Conservation (phyloP, 1,284 basidiomycete species). For the Ustilago loliicola region DNA sequence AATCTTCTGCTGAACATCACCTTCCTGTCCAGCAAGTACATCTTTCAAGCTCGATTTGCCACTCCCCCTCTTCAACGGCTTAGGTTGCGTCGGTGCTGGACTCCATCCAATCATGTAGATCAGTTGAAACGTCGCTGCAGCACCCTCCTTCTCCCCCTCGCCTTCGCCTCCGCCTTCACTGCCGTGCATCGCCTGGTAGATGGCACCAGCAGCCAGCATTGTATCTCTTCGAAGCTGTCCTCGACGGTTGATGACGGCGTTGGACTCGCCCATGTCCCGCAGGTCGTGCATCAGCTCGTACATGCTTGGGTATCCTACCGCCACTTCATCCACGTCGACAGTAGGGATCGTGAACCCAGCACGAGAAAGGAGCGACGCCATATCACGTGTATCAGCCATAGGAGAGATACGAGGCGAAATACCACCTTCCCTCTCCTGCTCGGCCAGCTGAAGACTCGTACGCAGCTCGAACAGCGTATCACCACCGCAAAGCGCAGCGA, state of each 20-base stretch:
- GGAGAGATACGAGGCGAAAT: conserved; percentile 95
- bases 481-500: conserved; percentile 94
- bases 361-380: conserved; percentile 76
- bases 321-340: conserved; percentile 94
- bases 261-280: conserved; percentile 95
- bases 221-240: conserved; percentile 86
- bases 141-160: conserved; percentile 75
- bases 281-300: conserved; percentile 96
- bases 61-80: conserved; percentile 86
- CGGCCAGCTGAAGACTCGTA: conserved; percentile 90
- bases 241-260: conserved; percentile 80
- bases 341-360: conserved; percentile 95
- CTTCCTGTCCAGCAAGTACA: conserved; percentile 45
- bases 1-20: conserved; percentile 28
- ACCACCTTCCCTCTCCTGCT: conserved; percentile 93
- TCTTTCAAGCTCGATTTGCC: conserved; percentile 86
- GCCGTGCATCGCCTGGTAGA: conserved; percentile 82
- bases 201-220: conserved; percentile 87
- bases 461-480: conserved; percentile 96
- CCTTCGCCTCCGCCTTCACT: conserved; percentile 12
- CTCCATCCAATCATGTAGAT: conserved; percentile 99
- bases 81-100: conserved; percentile 84
- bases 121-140: conserved; percentile 95
- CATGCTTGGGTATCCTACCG: conserved; percentile 91
- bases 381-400: conserved; percentile 93